phyloP scores from a whole-genome alignment of 768 basidiomycete genomes.

The Dioszegia aurantiaca region DNA sequence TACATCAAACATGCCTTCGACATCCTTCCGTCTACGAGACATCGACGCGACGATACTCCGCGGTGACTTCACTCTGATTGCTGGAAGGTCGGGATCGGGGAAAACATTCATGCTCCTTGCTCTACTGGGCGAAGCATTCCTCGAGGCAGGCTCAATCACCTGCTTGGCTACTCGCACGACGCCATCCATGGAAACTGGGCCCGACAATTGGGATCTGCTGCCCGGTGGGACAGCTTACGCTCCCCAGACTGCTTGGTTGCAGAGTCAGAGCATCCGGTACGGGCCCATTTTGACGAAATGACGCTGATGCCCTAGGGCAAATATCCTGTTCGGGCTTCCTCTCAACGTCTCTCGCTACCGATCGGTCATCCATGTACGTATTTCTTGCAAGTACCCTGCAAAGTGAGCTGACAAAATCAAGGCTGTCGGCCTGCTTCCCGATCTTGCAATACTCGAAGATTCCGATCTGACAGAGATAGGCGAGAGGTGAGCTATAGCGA shows the following conservation, averaged over 20 bases:
- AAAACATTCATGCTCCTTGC: slow-evolving; percentile 42
- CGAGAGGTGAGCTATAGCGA: slow-evolving; percentile 58
- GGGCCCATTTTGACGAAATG: neutral
- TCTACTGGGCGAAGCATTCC: slow-evolving; percentile 38
- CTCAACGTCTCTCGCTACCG: slow-evolving; percentile 56
- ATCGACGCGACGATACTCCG: slow-evolving; percentile 37
- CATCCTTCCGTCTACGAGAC: slow-evolving; percentile 29
- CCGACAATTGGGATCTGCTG: slow-evolving; percentile 13
- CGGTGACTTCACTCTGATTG: slow-evolving; percentile 36
- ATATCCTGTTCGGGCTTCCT: slow-evolving; percentile 57
- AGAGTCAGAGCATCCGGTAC: slow-evolving; percentile 37
- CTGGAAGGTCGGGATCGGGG: slow-evolving; percentile 43
- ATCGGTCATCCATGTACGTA: slow-evolving; percentile 46
- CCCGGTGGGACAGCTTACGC: slow-evolving; percentile 31
- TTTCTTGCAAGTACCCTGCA: no score
- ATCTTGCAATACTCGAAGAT: slow-evolving; percentile 58
- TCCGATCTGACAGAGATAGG: slow-evolving; percentile 70
- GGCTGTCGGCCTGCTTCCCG: slow-evolving; percentile 52
- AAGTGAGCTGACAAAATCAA: neutral
- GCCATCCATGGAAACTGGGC: neutral
- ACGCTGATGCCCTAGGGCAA: slow-evolving; percentile 51
- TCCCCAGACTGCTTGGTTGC: slow-evolving; percentile 38
- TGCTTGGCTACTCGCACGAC: slow-evolving; percentile 25
- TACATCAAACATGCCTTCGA: no score
- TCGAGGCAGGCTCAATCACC: slow-evolving; percentile 32